These are phyloP conservation scores for Dimargaris verticillata DNA, from an alignment of 192 early-diverging fungal species.

Conservation along the genomic window DNA sequence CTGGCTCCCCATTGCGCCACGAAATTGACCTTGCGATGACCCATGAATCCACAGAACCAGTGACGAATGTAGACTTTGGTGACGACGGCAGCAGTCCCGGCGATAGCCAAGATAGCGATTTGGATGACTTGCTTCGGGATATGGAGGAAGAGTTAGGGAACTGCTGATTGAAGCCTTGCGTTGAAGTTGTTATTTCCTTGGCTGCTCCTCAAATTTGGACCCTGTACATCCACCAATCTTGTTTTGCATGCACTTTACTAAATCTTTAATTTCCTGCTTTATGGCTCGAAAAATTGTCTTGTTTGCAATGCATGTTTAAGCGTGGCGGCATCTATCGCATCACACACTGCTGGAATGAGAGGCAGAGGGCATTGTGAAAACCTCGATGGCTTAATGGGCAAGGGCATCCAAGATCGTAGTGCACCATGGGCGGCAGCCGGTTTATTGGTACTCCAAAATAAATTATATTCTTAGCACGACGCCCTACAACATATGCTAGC, in stretches of 20 bases:
- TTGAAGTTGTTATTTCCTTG: background rate
- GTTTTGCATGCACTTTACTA: background rate
- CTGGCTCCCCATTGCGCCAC: background rate
- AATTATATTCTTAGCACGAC: too few species aligned
- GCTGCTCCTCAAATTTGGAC: background rate
- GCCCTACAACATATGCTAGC: too few species aligned
- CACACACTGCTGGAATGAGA: too few species aligned
- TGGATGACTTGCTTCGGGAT: slow-evolving; percentile 32
- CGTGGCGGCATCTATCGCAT: too few species aligned
- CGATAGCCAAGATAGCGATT: slow-evolving; percentile 16
- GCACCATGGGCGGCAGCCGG: too few species aligned
- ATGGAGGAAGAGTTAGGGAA: slow-evolving; percentile 28
- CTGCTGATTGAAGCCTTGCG: background rate
- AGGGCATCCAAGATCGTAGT: too few species aligned
- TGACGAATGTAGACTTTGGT: background rate
- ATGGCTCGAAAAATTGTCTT: slow-evolving; percentile 6
- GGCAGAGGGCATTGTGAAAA: too few species aligned
- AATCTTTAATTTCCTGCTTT: background rate
- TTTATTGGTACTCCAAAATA: too few species aligned
- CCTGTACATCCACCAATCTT: background rate
- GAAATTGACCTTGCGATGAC: background rate
- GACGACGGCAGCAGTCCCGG: slow-evolving; percentile 11
- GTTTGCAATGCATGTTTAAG: too few species aligned
- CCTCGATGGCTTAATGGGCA: too few species aligned
- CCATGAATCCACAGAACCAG: background rate